These are phyloP conservation scores for Coemansia sp. DNA, from an alignment of 192 early-diverging fungal species.

Conservation along the genomic window DNA sequence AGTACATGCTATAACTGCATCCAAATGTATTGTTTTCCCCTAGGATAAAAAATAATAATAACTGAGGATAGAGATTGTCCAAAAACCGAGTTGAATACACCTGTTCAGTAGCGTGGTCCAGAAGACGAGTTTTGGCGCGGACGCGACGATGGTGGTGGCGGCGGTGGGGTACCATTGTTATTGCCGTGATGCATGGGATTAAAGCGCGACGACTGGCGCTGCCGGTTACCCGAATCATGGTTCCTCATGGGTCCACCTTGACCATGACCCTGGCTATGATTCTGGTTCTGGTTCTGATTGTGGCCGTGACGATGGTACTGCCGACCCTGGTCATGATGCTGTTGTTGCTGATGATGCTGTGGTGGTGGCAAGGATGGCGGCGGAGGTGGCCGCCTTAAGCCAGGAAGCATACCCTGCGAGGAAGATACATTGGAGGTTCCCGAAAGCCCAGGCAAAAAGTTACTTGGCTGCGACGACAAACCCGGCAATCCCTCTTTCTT, in stretches of 20 bases:
- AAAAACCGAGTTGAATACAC: background rate
- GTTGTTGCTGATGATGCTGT: background rate
- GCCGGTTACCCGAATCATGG: conserved; percentile 3
- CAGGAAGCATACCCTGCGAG: no score
- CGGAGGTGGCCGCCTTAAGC: background rate
- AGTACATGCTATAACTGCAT: no score
- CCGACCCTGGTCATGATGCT: background rate
- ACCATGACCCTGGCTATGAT: background rate
- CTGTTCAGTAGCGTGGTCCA: background rate
- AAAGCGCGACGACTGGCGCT: conserved; percentile 27
- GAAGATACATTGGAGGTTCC: no score
- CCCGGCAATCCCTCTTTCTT: conserved; percentile 19
- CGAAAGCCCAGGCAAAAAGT: conserved; percentile 7
- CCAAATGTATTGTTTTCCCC: no score
- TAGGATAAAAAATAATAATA: background rate
- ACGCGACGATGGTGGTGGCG: conserved; percentile 10
- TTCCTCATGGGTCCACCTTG: conserved; percentile 16
- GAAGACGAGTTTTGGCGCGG: background rate
- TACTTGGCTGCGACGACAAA: conserved; percentile 19
- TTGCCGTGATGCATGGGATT: conserved; percentile 30
- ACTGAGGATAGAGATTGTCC: background rate
- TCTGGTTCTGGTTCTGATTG: background rate
- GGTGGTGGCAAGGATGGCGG: conserved; percentile 3
- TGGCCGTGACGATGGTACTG: background rate
- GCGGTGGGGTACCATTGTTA: background rate